phyloP scores from a whole-genome alignment of 129 eudicot species.

The Deinandra increscens region DNA sequence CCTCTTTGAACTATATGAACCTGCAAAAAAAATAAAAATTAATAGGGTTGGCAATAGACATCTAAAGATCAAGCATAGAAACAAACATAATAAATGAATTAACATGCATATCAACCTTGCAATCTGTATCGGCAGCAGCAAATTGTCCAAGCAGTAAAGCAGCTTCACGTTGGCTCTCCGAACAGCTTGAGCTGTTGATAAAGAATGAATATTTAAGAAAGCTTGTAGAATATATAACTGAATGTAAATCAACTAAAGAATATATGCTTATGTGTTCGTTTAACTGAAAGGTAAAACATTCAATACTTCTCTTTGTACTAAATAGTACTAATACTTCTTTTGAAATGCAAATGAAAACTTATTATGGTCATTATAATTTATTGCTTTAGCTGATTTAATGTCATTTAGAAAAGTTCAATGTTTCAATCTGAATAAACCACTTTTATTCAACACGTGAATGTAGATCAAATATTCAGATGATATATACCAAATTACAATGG shows the following conservation, averaged over 20 bases:
- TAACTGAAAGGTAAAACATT: constrained; percentile 9
- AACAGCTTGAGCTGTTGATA: constrained; percentile 50
- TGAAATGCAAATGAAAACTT: neutral
- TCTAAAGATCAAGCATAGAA: neutral
- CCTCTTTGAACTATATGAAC: constrained; percentile 72
- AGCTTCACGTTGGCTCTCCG: constrained; percentile 70
- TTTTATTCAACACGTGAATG: neutral
- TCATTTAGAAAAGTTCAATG: neutral
- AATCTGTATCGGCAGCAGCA: constrained; percentile 70
- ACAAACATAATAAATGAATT: neutral
- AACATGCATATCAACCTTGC: constrained; percentile 46
- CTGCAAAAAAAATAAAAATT: constrained; percentile 17
- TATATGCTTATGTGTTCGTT: neutral
- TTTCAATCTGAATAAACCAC: neutral
- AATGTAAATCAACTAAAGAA: neutral
- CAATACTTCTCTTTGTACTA: neutral
- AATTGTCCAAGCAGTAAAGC: constrained; percentile 69
- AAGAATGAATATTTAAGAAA: neutral
- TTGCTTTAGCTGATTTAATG: neutral
- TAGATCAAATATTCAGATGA: neutral
- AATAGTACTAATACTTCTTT: neutral
- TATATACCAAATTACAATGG: neutral
- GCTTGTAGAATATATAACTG: neutral
- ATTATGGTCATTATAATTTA: too few relatives aligned
- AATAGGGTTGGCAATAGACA: constrained; percentile 8